Conservation (phyloP, 768 basidiomycete genomes). For the Guyanaporus albipodus region DNA sequence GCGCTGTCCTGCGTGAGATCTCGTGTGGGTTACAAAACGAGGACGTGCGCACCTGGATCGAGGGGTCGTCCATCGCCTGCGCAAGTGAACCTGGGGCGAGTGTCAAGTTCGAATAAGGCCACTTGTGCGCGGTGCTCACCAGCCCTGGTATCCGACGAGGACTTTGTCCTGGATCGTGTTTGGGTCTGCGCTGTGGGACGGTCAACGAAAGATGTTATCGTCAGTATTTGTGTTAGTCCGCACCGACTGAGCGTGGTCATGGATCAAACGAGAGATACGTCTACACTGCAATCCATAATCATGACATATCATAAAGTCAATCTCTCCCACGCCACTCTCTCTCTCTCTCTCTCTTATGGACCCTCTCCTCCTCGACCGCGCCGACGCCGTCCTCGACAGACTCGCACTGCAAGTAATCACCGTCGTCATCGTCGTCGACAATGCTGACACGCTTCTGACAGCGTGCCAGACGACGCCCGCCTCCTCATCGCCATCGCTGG, state of each 20-base stretch:
- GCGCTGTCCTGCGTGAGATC: constrained; percentile 33
- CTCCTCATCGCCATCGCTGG: constrained; percentile 73
- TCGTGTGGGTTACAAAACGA: neutral
- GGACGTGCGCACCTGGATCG: constrained; percentile 51
- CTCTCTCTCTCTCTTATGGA: constrained; percentile 27
- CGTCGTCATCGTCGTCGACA: neutral
- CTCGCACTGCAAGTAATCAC: constrained; percentile 40
- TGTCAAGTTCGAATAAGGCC: neutral
- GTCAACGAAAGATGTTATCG: too few relatives aligned
- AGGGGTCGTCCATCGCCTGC: constrained; percentile 65
- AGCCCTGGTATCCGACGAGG: constrained; percentile 84
- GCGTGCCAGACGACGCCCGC: constrained; percentile 32
- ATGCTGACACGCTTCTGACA: neutral
- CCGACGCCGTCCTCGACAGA: constrained; percentile 34
- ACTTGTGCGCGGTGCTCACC: constrained; percentile 37
- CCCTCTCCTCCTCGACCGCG: constrained; percentile 36
- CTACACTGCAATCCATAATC: too few relatives aligned
- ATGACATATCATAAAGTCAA: too few relatives aligned
- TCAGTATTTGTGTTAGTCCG: too few relatives aligned
- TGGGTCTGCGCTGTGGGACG: constrained; percentile 52
- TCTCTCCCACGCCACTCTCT: too few relatives aligned
- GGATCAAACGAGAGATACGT: too few relatives aligned
- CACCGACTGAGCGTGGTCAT: too few relatives aligned
- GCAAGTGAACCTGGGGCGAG: constrained; percentile 60
- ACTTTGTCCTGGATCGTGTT: constrained; percentile 81